Evolutionary conservation across 2,329 filamentous ascomycete genomes (phyloP).

Genomic region (Elsinoe fawcettii): DNA sequence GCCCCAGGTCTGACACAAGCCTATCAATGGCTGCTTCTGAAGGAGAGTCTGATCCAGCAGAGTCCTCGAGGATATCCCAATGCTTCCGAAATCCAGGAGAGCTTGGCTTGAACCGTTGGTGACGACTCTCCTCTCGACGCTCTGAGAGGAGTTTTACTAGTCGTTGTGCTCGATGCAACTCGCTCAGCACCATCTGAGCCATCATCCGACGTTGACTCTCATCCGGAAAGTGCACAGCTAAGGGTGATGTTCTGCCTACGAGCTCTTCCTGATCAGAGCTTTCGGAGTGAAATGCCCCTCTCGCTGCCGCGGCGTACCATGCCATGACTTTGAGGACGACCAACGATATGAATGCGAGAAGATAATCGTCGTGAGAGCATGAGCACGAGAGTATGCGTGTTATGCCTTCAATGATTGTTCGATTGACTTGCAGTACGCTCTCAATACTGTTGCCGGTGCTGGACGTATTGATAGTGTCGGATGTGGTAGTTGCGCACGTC

Average conservation of each 20-base stretch:
- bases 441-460: slow-evolving; percentile 17
- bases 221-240: slow-evolving; percentile 19
- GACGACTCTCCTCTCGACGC: background rate
- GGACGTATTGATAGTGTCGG: background rate
- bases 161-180: slow-evolving; percentile 30
- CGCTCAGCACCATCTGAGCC: slow-evolving; percentile 31
- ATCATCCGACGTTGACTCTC: slow-evolving; percentile 24
- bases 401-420: slow-evolving; percentile 26
- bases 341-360: slow-evolving; percentile 29
- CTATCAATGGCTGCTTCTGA: too few species aligned
- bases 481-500: background rate
- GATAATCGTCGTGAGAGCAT: slow-evolving; percentile 29
- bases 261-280: background rate
- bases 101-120: background rate
- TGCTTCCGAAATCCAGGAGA: background rate
- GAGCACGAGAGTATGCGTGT: slow-evolving; percentile 29
- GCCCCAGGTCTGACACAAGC: too few species aligned
- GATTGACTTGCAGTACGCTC: slow-evolving; percentile 25
- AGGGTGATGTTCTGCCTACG: too few species aligned
- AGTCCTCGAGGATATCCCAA: background rate
- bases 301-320: slow-evolving; percentile 27
- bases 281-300: background rate
- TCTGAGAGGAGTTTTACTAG: slow-evolving; percentile 8
- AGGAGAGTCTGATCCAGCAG: too few species aligned
- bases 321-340: slow-evolving; percentile 32